Percentiles rank a stretch among this genome's conserved stretches.
These are phyloP conservation scores for Reutealis trisperma DNA, from an alignment of 345 rosid genomes.

Conservation along the genomic window DNA sequence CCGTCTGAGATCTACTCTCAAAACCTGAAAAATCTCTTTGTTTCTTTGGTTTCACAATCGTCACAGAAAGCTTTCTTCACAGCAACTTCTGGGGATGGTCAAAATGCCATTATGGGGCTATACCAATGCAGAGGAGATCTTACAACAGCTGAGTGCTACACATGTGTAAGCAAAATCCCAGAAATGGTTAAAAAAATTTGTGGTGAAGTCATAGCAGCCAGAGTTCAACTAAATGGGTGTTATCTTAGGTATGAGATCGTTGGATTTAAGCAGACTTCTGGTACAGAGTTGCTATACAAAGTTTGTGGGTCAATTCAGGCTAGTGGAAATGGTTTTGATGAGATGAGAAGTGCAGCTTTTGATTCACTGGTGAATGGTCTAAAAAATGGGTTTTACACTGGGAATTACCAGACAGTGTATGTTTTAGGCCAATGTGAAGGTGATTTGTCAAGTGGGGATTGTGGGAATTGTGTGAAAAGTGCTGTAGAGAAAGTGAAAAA, in stretches of 20 bases:
- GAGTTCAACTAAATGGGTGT: slow-evolving; percentile 72
- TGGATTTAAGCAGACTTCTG: slow-evolving; percentile 58
- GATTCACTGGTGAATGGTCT: slow-evolving; percentile 50
- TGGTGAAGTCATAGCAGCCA: slow-evolving; percentile 56
- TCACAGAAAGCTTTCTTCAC: slow-evolving; percentile 44
- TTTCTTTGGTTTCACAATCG: slow-evolving; percentile 65
- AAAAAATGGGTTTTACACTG: slow-evolving; percentile 52
- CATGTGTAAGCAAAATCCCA: slow-evolving; percentile 59
- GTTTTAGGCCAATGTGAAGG: slow-evolving; percentile 91
- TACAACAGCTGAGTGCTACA: slow-evolving; percentile 45
- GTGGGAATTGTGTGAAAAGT: slow-evolving; percentile 60
- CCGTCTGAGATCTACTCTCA: slow-evolving; percentile 53
- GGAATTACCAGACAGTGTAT: slow-evolving; percentile 45
- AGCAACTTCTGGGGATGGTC: slow-evolving; percentile 56
- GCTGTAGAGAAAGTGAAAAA: slow-evolving; percentile 51
- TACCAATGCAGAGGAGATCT: slow-evolving; percentile 95
- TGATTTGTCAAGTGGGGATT: slow-evolving; percentile 58
- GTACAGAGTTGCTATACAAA: slow-evolving; percentile 50
- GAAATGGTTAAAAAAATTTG: slow-evolving; percentile 55
- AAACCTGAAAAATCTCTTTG: slow-evolving; percentile 59
- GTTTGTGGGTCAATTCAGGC: slow-evolving; percentile 53
- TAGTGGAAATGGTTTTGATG: slow-evolving; percentile 39
- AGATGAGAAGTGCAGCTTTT: slow-evolving; percentile 51
- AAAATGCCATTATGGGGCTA: slow-evolving; percentile 54
- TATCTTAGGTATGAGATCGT: slow-evolving; percentile 58